A percentile compares a stretch with the other conserved stretches of the same genome.
phyloP scores from a whole-genome alignment of 2,329 filamentous ascomycete genomes.

The Emericellopsis atlantica region DNA sequence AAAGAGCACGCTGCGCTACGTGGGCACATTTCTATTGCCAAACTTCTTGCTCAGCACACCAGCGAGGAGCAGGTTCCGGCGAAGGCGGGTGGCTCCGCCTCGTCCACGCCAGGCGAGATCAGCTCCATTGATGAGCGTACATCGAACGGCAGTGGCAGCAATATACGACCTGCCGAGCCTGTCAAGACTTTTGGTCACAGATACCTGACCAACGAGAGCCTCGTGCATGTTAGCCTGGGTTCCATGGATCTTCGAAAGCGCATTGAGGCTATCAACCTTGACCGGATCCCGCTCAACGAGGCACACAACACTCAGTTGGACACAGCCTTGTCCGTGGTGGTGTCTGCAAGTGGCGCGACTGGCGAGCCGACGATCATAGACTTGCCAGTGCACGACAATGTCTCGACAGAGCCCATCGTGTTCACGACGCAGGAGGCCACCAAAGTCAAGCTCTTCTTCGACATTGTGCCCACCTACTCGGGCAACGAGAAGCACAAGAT shows the following conservation, averaged over 20 bases:
- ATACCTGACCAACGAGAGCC: constrained; percentile 78
- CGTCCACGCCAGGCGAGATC: constrained; percentile 21
- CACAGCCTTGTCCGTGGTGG: constrained; percentile 81
- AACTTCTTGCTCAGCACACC: constrained; percentile 45
- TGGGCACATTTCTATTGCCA: constrained; percentile 74
- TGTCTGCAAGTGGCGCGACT: constrained; percentile 72
- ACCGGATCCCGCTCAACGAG: constrained; percentile 74
- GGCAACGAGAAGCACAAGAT: constrained; percentile 81
- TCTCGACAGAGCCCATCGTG: constrained; percentile 83
- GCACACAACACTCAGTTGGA: constrained; percentile 90
- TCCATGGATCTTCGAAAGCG: constrained; percentile 89
- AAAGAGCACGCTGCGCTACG: constrained; percentile 85
- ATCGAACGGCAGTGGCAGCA: constrained; percentile 29
- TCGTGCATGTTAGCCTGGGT: constrained; percentile 85
- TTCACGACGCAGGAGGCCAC: constrained; percentile 69
- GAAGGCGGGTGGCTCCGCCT: constrained; percentile 8
- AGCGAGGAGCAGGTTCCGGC: constrained; percentile 15
- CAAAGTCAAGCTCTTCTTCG: constrained; percentile 83
- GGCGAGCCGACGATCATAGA: constrained; percentile 87
- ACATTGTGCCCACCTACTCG: constrained; percentile 90
- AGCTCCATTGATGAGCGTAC: constrained; percentile 51
- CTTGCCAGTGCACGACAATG: constrained; percentile 84
- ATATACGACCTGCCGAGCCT: constrained; percentile 52
- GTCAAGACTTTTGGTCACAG: constrained; percentile 94
- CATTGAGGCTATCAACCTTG: constrained; percentile 69